Base-by-base conservation (phyloP, 495 filamentous ascomycete species). In the Lepraria neglecta region DNA sequence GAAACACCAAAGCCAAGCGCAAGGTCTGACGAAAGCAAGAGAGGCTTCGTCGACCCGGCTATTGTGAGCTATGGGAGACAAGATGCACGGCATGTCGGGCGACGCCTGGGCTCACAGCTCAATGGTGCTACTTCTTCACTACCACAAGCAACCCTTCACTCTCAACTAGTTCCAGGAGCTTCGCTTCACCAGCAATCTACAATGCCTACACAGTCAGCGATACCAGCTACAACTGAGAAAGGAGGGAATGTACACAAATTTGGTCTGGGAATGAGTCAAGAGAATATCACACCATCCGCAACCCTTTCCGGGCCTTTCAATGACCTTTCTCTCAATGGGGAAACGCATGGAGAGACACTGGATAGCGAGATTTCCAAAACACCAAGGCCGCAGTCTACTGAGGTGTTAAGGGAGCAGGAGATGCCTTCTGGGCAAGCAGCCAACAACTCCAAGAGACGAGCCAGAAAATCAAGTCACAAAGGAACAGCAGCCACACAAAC, bases 21-120 rank as follows among this genome's bases (percentile, higher is more conserved):
- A 28, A 56, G 31, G 40, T 6, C 14, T 35, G n/a, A 61, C 27
- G 47, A 38, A 48, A 58, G 53, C 58, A 62, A 63, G 38, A 70
- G 76, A 58, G 64, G 65, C 3, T 79, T 84, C 52, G 70, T 81
- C n/a, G 82, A 84, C 57, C 82, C 82, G 1, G 82, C 82, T 5
- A 84, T 82, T 45, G 40, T 81, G 45, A 80, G 76, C 64, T 77
- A 73, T 63, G 70, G 30, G 2, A 65, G 64, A 38, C 60, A 60
- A 38, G 67, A 64, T 33, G 31, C 31, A 3, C 48, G 12, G 15
- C 14, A 5, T 54, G 4, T 28, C 31, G 5, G 28, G 51, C 51
- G 35, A 31, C 17, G 35, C 7, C 12, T 28, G 10, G 31, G 10
- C 15, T 7, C 40, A 38, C 61, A 35, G 38, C 15, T n/a, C 51